Base-by-base conservation (phyloP, 2,329 filamentous ascomycete genomes). In the Allantophomopsis lycopodina region DNA sequence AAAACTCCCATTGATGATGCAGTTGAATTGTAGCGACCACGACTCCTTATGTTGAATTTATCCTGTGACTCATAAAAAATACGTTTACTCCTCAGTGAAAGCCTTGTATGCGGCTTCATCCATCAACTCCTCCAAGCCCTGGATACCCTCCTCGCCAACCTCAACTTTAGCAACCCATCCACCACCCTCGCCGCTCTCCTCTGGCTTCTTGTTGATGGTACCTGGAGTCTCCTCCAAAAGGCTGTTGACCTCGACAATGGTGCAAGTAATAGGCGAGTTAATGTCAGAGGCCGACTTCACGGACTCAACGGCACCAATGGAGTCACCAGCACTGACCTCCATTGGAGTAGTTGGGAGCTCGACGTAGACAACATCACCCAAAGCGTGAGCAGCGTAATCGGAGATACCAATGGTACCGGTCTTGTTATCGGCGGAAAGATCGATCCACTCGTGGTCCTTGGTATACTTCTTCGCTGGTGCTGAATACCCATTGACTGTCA, bases 231-330 rank as follows among this genome's bases (percentile, higher is more conserved):
- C 81, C 61, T 93, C 83, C 45, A 98, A 72, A 44, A 68, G 56
- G 10, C 57, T 55, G 66, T 98, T 98, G 53, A 79, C 69, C 55
- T 81, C 74, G 31, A 75, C 70, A 44, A 98, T 76, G 50, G 66
- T 82, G 56, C 89, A 89, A 39, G 71, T 65, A 49, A 95, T 73
- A 14, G 91, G 91, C 12, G 86, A 79, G 65, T 94, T 82, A 68
- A 98, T 94, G 60, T 98, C 91, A 47, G 85, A 89, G n/a, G 91
- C 91, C 46, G 83, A 91, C 72, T 98, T 98, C 62, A 98, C 91
- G 2, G 87, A 95, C 69, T 98, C 91, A 52, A 98, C 89, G 44
- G 89, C 87, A 50, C 91, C 91, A 50, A 96, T 83, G 48, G 82
- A 71, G 57, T 96, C 89, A 54, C 87, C 87, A 42, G 78, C 73